Evolutionary conservation across 805 yeast species (phyloP).

Genomic region (Candida saitoana): DNA sequence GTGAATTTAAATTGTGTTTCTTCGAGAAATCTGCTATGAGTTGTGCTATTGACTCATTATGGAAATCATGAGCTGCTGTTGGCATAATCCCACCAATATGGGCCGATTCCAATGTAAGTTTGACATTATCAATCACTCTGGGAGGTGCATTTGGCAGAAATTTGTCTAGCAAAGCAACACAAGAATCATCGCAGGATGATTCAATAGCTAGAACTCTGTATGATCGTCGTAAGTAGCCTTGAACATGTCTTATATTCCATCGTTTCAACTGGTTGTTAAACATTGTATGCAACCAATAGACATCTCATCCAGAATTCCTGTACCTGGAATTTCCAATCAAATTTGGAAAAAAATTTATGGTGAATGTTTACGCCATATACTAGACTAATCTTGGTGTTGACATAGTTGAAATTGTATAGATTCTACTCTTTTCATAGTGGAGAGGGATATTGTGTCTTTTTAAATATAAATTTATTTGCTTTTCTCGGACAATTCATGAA

Average conservation of each 20-base stretch:
- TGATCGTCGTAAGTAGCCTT: conserved; percentile 14
- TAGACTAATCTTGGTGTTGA: not conserved
- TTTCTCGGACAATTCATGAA: not conserved
- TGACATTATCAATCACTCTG: conserved; percentile 52
- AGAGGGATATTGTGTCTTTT: not conserved
- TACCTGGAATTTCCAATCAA: not conserved
- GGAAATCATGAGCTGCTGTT: conserved; percentile 76
- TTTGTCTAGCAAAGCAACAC: conserved; percentile 74
- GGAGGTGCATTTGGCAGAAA: conserved; percentile 34
- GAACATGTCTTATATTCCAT: not conserved
- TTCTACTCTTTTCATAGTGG: too few species aligned
- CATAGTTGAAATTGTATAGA: not conserved
- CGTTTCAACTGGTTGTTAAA: not conserved
- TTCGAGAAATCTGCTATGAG: conserved; percentile 45
- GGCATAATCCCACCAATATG: conserved; percentile 84
- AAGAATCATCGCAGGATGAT: conserved; percentile 92
- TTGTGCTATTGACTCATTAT: conserved; percentile 53
- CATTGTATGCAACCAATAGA: not conserved
- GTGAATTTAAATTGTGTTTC: conserved; percentile 25
- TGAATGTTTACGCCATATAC: not conserved
- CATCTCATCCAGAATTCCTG: conserved; percentile 1
- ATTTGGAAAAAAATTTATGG: not conserved
- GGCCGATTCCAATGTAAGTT: conserved; percentile 62
- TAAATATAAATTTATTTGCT: not conserved
- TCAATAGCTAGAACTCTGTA: conserved; percentile 83